Percentiles rank a stretch among this genome's conserved stretches.
Evolutionary conservation across 192 early-diverging fungal genomes (phyloP).

Genomic region (Coemansia sp.): DNA sequence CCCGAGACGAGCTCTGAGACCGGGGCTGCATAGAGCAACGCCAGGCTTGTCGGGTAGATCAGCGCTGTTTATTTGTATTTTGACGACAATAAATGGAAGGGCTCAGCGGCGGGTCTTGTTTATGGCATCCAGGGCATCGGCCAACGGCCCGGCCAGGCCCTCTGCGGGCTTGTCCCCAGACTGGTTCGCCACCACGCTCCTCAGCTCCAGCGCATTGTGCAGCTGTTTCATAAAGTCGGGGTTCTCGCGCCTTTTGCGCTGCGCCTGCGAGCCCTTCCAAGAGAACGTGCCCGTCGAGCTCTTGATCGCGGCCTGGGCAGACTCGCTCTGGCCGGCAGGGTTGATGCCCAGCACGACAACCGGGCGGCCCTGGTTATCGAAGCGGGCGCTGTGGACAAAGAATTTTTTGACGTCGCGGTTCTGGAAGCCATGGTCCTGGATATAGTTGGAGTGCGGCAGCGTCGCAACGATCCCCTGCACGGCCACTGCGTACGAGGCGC

Average conservation of each 20-base stretch:
- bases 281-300: constrained; percentile 4
- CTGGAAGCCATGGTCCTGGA: constrained; percentile 23
- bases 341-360: constrained; percentile 14
- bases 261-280: not conserved
- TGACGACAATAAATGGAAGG: not conserved
- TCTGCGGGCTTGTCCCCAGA: not conserved
- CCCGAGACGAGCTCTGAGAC: constrained; percentile 14
- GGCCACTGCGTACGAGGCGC: constrained; percentile 52
- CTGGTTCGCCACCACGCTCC: not conserved
- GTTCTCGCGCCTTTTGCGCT: too few species aligned
- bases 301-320: not conserved
- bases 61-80: too few species aligned
- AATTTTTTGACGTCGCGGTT: constrained; percentile 52
- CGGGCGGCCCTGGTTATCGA: constrained; percentile 37
- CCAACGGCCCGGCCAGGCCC: not conserved
- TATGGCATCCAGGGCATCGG: constrained; percentile 6
- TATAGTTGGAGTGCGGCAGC: constrained; percentile 32
- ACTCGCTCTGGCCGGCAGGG: constrained; percentile 21
- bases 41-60: too few species aligned
- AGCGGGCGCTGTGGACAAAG: constrained; percentile 57
- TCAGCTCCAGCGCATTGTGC: constrained; percentile 5
- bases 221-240: constrained; percentile 4
- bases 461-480: constrained; percentile 59
- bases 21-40: too few species aligned
- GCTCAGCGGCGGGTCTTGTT: constrained; percentile 7